Evolutionary conservation across 192 early-diverging fungal genomes (phyloP).

Genomic region (Oehlia diaphana): DNA sequence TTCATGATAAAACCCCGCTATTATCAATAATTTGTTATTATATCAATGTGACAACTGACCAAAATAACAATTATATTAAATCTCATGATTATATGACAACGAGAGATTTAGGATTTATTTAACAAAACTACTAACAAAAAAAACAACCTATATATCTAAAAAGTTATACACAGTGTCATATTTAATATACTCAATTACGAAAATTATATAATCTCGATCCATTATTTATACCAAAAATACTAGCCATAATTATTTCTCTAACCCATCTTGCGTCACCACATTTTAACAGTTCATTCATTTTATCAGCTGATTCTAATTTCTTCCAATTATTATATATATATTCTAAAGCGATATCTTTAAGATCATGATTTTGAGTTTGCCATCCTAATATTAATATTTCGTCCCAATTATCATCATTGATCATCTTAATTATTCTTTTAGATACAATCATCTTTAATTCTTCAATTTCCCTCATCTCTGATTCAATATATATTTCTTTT

Average conservation of each 20-base stretch:
- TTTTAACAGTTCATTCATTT: slow-evolving; percentile 11
- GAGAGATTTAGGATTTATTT: no score
- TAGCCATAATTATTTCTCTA: slow-evolving; percentile 10
- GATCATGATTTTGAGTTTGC: slow-evolving; percentile 3
- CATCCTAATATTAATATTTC: slow-evolving; percentile 23
- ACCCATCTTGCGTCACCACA: slow-evolving; percentile 17
- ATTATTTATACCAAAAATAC: not conserved
- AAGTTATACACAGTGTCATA: no score
- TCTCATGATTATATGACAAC: no score
- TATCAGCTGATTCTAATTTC: slow-evolving; percentile 10
- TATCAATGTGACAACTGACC: no score
- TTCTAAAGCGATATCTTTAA: not conserved
- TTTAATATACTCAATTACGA: no score
- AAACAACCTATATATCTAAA: no score
- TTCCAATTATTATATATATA: slow-evolving; percentile 9
- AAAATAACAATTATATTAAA: no score
- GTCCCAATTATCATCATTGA: slow-evolving; percentile 25
- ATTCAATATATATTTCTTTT: slow-evolving; percentile 15
- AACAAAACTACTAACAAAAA: no score
- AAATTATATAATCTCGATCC: not conserved
- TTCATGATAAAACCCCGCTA: no score
- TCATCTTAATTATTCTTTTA: not conserved
- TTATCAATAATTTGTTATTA: no score
- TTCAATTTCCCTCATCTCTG: slow-evolving; percentile 22
- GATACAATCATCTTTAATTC: slow-evolving; percentile 2